Percentiles rank a stretch among this genome's conserved stretches.
Evolutionary conservation across 129 eudicot genomes (phyloP).

Genomic region (Lonicera japonica): DNA sequence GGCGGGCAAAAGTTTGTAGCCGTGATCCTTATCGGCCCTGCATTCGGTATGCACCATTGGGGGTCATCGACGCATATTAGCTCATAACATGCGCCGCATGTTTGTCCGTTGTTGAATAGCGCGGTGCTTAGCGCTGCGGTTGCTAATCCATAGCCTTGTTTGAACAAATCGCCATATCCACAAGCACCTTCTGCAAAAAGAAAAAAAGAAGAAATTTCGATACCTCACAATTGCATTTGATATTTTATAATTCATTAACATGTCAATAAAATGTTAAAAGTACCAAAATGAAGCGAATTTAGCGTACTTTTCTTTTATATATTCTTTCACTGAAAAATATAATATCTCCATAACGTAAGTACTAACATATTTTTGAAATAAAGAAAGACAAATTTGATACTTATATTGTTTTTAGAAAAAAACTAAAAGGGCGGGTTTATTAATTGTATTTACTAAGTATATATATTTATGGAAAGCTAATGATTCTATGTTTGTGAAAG

Average conservation of each 20-base stretch:
- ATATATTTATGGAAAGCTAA: too few species aligned
- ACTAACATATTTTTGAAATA: too few species aligned
- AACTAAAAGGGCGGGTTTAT: too few species aligned
- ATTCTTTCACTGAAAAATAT: too few species aligned
- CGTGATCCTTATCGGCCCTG: conserved; percentile 10
- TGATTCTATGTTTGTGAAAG: too few species aligned
- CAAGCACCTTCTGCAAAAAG: not conserved
- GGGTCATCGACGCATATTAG: conserved; percentile 13
- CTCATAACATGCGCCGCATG: conserved; percentile 23
- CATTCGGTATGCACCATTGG: conserved; percentile 13
- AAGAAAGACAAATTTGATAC: too few species aligned
- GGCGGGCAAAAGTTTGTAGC: conserved; percentile 30
- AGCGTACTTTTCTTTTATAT: too few species aligned
- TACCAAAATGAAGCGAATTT: too few species aligned
- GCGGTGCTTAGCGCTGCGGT: conserved; percentile 25
- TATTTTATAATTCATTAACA: not conserved
- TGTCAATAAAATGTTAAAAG: not conserved
- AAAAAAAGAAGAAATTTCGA: too few species aligned
- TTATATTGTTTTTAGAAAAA: too few species aligned
- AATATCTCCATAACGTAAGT: too few species aligned
- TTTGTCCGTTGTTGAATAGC: conserved; percentile 14
- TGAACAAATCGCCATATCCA: conserved; percentile 7
- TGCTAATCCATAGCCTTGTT: conserved; percentile 22
- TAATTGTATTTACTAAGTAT: too few species aligned
- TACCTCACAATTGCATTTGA: not conserved